Evolutionary conservation across 805 yeast species (phyloP).

Genomic region (Yarrowia sp.): DNA sequence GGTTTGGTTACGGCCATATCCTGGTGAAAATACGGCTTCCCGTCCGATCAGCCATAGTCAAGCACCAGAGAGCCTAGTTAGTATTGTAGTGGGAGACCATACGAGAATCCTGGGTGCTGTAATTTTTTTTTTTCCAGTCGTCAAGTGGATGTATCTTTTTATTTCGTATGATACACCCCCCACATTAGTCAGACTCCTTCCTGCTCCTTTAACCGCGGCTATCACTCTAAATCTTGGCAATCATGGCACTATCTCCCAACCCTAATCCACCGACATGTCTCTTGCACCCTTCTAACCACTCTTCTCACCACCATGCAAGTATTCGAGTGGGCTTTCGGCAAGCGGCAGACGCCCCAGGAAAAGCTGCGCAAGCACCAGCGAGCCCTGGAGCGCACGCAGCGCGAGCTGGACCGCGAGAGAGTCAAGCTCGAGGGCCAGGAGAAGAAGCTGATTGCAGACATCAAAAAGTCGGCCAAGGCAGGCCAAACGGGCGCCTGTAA

Average conservation of each 20-base stretch:
- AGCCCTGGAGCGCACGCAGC: conserved; percentile 90
- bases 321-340: conserved; percentile 95
- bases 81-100: conserved; percentile 39
- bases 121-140: conserved; percentile 16
- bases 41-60: conserved; percentile 40
- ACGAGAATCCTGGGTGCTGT: conserved; percentile 39
- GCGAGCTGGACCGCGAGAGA: conserved; percentile 90
- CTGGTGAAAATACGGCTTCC: conserved; percentile 39
- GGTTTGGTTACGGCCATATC: conserved; percentile 38
- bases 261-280: conserved; percentile 30
- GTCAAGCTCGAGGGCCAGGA: conserved; percentile 88
- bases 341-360: conserved; percentile 92
- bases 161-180: background rate
- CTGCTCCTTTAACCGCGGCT: background rate
- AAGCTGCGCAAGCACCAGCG: conserved; percentile 93
- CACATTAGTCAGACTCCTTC: too few relatives aligned
- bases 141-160: background rate
- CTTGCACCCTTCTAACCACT: conserved; percentile 4
- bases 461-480: conserved; percentile 87
- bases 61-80: conserved; percentile 39
- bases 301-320: conserved; percentile 31
- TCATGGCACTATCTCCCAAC: conserved; percentile 3
- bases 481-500: conserved; percentile 90
- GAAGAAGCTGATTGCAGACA: conserved; percentile 82
- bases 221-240: conserved; percentile 4